A percentile compares a stretch with the other conserved stretches of the same genome.
Evolutionary conservation across 208 protist genomes (phyloP).

Genomic region (Trypanosoma mega): DNA sequence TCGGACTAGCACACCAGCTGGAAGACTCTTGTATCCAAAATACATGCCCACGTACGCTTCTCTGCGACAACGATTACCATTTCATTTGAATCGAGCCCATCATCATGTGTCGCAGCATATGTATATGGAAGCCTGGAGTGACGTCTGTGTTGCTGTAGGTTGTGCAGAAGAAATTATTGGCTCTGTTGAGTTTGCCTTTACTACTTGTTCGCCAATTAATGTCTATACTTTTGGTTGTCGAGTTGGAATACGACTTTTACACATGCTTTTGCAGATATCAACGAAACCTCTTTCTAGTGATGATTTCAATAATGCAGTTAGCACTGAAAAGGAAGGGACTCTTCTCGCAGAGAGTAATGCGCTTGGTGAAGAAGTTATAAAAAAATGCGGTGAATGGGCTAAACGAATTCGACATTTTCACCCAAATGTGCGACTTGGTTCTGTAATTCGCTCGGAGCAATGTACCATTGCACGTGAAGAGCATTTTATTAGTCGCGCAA

Average conservation of each 20-base stretch:
- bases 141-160: constrained; percentile 64
- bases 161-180: constrained; percentile 74
- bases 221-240: constrained; percentile 61
- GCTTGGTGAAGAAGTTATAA: constrained; percentile 44
- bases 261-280: constrained; percentile 43
- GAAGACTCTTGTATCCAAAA: constrained; percentile 48
- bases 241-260: constrained; percentile 39
- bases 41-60: constrained; percentile 45
- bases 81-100: constrained; percentile 63
- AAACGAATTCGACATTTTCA: constrained; percentile 53
- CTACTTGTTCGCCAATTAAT: constrained; percentile 61
- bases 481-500: constrained; percentile 45
- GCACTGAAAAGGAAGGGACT: no score
- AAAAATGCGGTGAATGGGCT: constrained; percentile 42
- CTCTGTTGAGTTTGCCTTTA: constrained; percentile 70
- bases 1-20: constrained; percentile 15
- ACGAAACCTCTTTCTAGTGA: constrained; percentile 6
- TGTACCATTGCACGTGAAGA: constrained; percentile 35
- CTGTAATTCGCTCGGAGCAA: constrained; percentile 37
- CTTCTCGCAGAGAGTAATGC: constrained; percentile 32
- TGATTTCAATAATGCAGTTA: no score
- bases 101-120: constrained; percentile 35
- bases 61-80: constrained; percentile 58
- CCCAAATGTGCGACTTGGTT: constrained; percentile 47
- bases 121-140: constrained; percentile 58